phyloP scores from a whole-genome alignment of 2,329 filamentous ascomycete species.

The Verticillium longisporum region DNA sequence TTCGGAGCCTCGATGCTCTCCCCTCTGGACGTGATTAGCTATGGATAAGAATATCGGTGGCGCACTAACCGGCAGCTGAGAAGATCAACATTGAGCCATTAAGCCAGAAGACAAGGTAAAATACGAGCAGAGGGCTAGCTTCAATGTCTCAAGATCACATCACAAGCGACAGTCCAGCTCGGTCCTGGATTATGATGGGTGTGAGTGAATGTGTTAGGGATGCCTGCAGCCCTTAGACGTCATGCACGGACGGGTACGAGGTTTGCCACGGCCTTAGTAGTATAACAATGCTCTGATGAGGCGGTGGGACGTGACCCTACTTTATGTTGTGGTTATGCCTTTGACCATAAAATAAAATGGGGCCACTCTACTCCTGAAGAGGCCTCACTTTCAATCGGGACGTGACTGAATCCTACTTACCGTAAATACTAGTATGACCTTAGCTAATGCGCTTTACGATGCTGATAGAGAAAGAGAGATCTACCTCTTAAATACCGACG shows the following conservation, averaged over 20 bases:
- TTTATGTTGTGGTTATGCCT: background rate
- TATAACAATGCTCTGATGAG: too few relatives aligned
- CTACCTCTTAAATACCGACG: background rate
- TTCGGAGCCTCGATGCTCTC: background rate
- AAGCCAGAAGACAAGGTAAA: background rate
- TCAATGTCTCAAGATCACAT: background rate
- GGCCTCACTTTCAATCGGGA: background rate
- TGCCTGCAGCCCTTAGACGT: background rate
- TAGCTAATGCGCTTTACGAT: background rate
- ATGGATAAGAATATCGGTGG: background rate
- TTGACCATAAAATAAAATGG: background rate
- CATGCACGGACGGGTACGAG: background rate
- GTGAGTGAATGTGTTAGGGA: background rate
- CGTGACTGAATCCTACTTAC: background rate
- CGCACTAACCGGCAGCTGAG: background rate
- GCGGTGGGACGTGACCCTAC: background rate
- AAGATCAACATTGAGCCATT: background rate
- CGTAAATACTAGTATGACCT: background rate
- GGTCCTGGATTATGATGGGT: background rate
- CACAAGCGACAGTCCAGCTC: background rate
- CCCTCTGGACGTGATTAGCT: background rate
- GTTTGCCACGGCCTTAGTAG: too few relatives aligned
- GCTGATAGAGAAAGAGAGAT: background rate
- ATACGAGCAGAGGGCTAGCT: background rate
- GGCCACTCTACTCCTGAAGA: background rate